phyloP scores from a whole-genome alignment of 2,329 filamentous ascomycete species.

The Trichothecium sympodiale region DNA sequence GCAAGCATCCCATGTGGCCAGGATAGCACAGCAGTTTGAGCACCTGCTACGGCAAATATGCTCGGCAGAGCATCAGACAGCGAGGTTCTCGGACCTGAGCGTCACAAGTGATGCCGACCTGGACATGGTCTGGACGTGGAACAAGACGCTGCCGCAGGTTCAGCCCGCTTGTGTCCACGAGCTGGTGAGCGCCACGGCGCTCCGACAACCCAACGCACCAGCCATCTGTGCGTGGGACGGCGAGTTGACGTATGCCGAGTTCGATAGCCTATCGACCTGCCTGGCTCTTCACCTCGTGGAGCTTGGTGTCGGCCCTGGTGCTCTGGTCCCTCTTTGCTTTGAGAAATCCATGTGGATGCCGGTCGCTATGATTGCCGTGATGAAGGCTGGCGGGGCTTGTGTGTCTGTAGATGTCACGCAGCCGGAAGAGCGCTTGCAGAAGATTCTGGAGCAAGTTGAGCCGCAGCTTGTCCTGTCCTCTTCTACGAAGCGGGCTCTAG shows the following conservation, averaged over 20 bases:
- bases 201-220: constrained; percentile 1
- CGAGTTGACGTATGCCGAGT: constrained; percentile 10
- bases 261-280: constrained; percentile 10
- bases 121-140: background rate
- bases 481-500: background rate
- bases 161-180: constrained; percentile 24
- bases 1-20: too few species aligned
- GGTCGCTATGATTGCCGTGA: constrained; percentile 13
- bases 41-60: too few species aligned
- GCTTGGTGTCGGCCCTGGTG: constrained; percentile 1
- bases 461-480: background rate
- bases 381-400: constrained; percentile 17
- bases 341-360: constrained; percentile 14
- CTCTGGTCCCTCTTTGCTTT: constrained; percentile 14
- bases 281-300: constrained; percentile 8
- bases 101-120: background rate
- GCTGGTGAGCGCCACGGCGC: constrained; percentile 27
- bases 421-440: constrained; percentile 8
- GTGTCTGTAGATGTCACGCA: constrained; percentile 14
- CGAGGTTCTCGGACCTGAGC: background rate
- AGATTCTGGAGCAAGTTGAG: constrained; percentile 6
- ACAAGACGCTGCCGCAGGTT: background rate
- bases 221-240: constrained; percentile 16
- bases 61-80: background rate
- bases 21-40: too few species aligned